A percentile compares a stretch with the other conserved stretches of the same genome.
Evolutionary conservation across 1,284 basidiomycete genomes (phyloP).

Genomic region (Heterobasidion irregulare): DNA sequence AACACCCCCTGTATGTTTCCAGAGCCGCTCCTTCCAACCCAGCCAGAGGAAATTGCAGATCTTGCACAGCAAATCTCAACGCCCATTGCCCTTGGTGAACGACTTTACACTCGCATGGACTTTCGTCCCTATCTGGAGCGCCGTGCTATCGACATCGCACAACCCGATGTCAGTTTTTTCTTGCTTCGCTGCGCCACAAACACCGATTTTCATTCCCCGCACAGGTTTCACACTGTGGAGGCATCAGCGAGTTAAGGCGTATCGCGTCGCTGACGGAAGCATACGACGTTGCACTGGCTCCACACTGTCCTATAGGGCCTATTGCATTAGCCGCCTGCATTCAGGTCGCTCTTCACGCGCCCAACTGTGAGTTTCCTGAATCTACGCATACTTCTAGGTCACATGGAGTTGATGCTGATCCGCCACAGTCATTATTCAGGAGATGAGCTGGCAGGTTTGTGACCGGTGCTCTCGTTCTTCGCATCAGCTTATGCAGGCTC

Average conservation of each 20-base stretch:
- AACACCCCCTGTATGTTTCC: neutral
- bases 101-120: conserved; percentile 62
- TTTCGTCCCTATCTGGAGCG: conserved; percentile 66
- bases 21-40: conserved; percentile 65
- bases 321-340: conserved; percentile 69
- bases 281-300: conserved; percentile 56
- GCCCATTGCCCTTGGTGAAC: conserved; percentile 67
- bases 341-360: conserved; percentile 44
- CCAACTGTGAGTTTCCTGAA: conserved; percentile 38
- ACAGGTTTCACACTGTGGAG: conserved; percentile 57
- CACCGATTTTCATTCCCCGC: neutral
- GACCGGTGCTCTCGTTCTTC: neutral
- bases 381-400: neutral
- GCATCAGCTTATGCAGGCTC: neutral
- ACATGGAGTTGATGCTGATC: neutral
- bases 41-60: conserved; percentile 61
- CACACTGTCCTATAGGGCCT: conserved; percentile 60
- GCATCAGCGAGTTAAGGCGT: conserved; percentile 66
- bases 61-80: conserved; percentile 52
- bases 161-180: conserved; percentile 51
- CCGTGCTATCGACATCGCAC: conserved; percentile 65
- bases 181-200: neutral
- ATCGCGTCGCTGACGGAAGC: conserved; percentile 66
- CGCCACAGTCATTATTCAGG: conserved; percentile 48
- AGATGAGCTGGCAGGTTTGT: conserved; percentile 57